Evolutionary conservation across 441 rosid genomes (phyloP), one percentile per base, ranked within the genome.

Genomic region (Aleurites moluccanus): DNA sequence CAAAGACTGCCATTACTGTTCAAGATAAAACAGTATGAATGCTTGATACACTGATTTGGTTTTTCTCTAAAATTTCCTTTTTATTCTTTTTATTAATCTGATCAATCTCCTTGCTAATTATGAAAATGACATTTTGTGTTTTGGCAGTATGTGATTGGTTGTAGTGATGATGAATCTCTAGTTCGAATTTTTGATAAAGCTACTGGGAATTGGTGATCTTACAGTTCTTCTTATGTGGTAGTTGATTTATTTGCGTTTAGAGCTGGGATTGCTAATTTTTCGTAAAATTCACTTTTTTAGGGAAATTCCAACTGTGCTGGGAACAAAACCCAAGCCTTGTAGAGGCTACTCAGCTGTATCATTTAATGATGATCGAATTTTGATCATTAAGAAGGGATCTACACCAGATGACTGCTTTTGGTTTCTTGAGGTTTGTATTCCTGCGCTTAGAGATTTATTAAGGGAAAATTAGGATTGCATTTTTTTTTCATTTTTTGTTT

Each of bases 351-450:
- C 88, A 3, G 92, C 90, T 45, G 78, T 89, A 44, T 80, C 79
- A 70, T 69, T 90, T 50, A 85, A 85, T 73, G 83, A 84, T 49
- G 93, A 91, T 62, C 86, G 91, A 53, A 85, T 95, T 35, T 77
- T 95, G 80, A 85, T 92, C 56, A 85, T 95, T 72, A 89, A 84
- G 83, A 88, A 88, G 84, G 98, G 88, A 33, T 81, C 91, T n/a
- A 74, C 81, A 42, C 77, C 87, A n/a, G 90, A 86, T 76, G 99
- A 87, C 88, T 86, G 90, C 81, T 70, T 88, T 67, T 95, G 96
- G 96, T 95, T 95, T 83, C 98, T 95, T 13, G 99, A 94, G 97
- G 99, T 94, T n/a, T n/a, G n/a, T 81, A 35, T 78, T 81, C 40
- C 59, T 38, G 47, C 44, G 42, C 38, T 64, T 70, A 44, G 62